phyloP scores from a whole-genome alignment of 768 basidiomycete species.

The Exidia glandulosa region DNA sequence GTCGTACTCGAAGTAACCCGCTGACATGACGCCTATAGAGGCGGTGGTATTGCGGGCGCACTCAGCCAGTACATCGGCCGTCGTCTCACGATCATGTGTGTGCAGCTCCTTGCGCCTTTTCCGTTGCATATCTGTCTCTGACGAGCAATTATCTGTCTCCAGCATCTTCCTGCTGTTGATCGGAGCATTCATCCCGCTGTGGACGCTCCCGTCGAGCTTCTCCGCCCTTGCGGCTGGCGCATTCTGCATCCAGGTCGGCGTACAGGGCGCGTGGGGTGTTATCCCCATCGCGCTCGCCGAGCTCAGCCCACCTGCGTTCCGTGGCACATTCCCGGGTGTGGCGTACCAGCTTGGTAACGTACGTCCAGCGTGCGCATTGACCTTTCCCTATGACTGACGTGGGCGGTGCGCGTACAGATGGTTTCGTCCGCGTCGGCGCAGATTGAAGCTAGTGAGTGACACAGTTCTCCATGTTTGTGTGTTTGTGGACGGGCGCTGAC shows the following conservation, averaged over 20 bases:
- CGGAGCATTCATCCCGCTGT: slow-evolving; percentile 61
- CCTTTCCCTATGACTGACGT: not conserved
- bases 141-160: slow-evolving; percentile 7
- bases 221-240: slow-evolving; percentile 66
- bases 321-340: slow-evolving; percentile 27
- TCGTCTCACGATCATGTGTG: slow-evolving; percentile 61
- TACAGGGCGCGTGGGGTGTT: slow-evolving; percentile 87
- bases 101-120: not conserved
- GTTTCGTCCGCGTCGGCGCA: slow-evolving; percentile 27
- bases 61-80: slow-evolving; percentile 69
- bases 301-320: slow-evolving; percentile 30
- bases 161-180: slow-evolving; percentile 47
- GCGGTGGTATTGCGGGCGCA: slow-evolving; percentile 64
- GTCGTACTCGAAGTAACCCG: not conserved
- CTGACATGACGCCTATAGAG: slow-evolving; percentile 21
- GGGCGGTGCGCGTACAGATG: slow-evolving; percentile 14
- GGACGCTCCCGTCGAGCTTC: slow-evolving; percentile 71
- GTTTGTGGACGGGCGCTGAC: not conserved
- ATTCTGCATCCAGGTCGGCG: slow-evolving; percentile 78
- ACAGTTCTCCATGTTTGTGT: not conserved
- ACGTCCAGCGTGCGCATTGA: not conserved
- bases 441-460: slow-evolving; percentile 23
- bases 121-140: no score
- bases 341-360: slow-evolving; percentile 26
- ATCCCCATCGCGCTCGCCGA: slow-evolving; percentile 29